These are phyloP conservation scores for Boletus pseudopeckii DNA, from an alignment of 768 basidiomycete species.

Conservation along the genomic window DNA sequence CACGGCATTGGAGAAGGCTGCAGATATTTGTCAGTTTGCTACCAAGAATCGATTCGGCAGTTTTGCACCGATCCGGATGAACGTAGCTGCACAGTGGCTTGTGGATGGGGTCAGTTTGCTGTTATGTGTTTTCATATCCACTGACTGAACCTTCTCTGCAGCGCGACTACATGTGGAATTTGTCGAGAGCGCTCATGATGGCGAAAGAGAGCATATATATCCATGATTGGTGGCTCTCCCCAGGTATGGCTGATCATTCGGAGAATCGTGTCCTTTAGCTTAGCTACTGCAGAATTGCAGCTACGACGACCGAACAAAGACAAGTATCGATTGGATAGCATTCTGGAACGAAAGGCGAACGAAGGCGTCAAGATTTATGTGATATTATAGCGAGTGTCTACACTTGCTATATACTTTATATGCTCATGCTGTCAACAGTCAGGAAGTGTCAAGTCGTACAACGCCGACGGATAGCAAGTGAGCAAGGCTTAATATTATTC, in stretches of 20 bases:
- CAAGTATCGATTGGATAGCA: constrained; percentile 79
- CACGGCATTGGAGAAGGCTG: constrained; percentile 80
- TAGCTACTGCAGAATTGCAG: constrained; percentile 57
- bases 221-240: constrained; percentile 98
- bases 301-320: constrained; percentile 82
- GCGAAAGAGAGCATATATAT: constrained; percentile 90
- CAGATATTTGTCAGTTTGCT: constrained; percentile 72
- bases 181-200: constrained; percentile 85
- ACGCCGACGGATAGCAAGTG: constrained; percentile 93
- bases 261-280: not conserved
- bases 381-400: constrained; percentile 75
- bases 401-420: not conserved
- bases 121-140: not conserved
- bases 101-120: constrained; percentile 80
- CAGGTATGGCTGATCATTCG: constrained; percentile 45
- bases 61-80: constrained; percentile 88
- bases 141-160: constrained; percentile 29
- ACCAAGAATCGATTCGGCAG: constrained; percentile 86
- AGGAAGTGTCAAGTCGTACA: constrained; percentile 92
- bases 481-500: constrained; percentile 22
- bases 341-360: constrained; percentile 87
- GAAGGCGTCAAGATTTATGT: constrained; percentile 96
- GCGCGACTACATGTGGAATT: constrained; percentile 98
- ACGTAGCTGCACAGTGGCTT: constrained; percentile 96
- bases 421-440: constrained; percentile 42